Evolutionary conservation across 2,329 filamentous ascomycete genomes (phyloP), one percentile per base, ranked within the genome.

Genomic region (Talaromyces pinophilus): DNA sequence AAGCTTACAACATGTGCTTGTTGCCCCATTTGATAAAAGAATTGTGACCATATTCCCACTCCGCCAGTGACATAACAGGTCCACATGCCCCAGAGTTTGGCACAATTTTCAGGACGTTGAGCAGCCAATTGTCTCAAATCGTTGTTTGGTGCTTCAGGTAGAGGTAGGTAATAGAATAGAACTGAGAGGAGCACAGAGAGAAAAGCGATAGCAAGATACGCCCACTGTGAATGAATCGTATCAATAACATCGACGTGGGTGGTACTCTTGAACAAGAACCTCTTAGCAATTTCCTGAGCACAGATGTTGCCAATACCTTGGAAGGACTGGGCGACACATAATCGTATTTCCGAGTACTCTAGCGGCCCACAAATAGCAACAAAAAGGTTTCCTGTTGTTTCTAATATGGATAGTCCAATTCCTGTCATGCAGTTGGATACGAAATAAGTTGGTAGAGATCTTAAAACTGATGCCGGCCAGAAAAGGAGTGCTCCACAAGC

Each of bases 351-450:
- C 2, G 84, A 84, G 68, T 86, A 87, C 69, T 87, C 81, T 2
- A 83, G 79, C 0, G 87, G 87, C 0, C 87, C 87, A 67, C 87
- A 88, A 1, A 89, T 82, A 0, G 83, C 79, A 55, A 88, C 87
- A 74, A 88, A 89, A 0, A 86, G 85, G 64, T 89, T 88, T 1
- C 85, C 85, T 1, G 84, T 81, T 1, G 86, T 82, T 72, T 89
- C 87, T 50, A 89, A 73, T 10, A 85, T 85, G 1, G 85, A 85
- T 8, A 89, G 78, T 1, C 87, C 87, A 30, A 84, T 80, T 0
- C 85, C 87, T 3, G 86, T 84, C 64, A 89, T 85, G 71, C 88
- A 86, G 69, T 88, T 88, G 3, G 86, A 88, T 28, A 88, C 76
- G 1, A 87, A 76, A 67, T 88, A 88, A 0, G 86, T 86, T 1